Base-by-base conservation (phyloP, 108 stramenopile species). In the Poteriospumella lacustris region DNA sequence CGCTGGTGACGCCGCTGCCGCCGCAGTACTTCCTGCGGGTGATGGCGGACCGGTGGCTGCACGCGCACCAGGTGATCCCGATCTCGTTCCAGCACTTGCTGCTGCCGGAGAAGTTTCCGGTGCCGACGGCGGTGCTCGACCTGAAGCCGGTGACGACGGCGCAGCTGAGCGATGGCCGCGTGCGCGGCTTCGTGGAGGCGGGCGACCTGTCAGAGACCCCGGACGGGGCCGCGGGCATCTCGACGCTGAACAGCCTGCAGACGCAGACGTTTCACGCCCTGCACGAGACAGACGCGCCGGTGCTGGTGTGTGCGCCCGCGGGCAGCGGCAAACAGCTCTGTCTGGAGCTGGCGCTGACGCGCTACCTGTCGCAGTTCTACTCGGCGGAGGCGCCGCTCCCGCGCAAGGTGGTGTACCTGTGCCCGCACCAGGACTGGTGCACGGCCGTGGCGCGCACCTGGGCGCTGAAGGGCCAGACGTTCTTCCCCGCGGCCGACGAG, bases 211-310 rank as follows among this genome's bases (percentile, higher is more conserved):
- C 58, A 15, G 36, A 39, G 42, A 9, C 24, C 0, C 43, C 43
- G 15, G 44, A 2, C 15, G 91, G 88, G 78, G 80, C 75, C 34
- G 44, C 0, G 1, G 26, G 58, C 43, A 87, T 91, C 78, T 78
- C 83, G 58, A 88, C 89, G 78, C 95, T 99, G 92, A 99, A 97
- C 80, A 92, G 96, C 3, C 90, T 99, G 44, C 98, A 99, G 88
- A 97, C 98, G 36, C 98, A 99, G 83, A 88, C 90, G 39, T 97
- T 97, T 78, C 88, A 92, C 75, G 92, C 93, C 68, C 84, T 99
- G 19, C 95, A 93, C 88, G 91, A 94, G 79, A 91, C 88, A 1
- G 92, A 93, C 78, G 86, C 86, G 36, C 94, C 94, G 68, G 90
- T 89, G 68, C 85, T 99, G 44, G 91, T 99, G 31, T 97, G 96